Percentiles rank a stretch among this genome's conserved stretches.
Conservation (phyloP, 768 basidiomycete species). For the Xerocomellus chrysenteron region DNA sequence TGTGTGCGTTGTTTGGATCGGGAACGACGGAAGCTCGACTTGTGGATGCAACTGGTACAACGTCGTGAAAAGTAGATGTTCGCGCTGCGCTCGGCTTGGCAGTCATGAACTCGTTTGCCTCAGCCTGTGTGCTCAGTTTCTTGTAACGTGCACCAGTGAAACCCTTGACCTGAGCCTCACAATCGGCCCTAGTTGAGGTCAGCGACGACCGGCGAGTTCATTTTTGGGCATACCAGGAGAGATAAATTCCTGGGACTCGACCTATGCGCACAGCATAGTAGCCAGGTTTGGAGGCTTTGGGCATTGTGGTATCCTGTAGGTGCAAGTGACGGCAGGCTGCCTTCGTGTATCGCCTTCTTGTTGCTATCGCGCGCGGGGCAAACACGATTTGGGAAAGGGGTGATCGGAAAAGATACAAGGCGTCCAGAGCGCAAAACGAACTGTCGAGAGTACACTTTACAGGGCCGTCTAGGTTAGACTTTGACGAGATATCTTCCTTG, state of each 20-base stretch:
- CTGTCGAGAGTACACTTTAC: not conserved
- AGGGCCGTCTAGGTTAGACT: too few relatives aligned
- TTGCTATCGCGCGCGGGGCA: not conserved
- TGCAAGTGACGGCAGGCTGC: not conserved
- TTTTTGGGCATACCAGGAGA: conserved; percentile 57
- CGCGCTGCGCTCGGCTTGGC: conserved; percentile 28
- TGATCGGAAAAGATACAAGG: not conserved
- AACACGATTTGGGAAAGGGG: not conserved
- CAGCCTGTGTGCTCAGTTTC: conserved; percentile 55
- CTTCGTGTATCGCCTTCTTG: not conserved
- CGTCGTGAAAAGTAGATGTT: conserved; percentile 5
- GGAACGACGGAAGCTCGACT: conserved; percentile 12
- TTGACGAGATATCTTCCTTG: conserved; percentile 2
- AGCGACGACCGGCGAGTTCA: conserved; percentile 28
- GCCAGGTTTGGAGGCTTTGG: conserved; percentile 40
- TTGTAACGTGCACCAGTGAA: conserved; percentile 62
- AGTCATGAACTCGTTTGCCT: conserved; percentile 59
- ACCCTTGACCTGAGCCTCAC: conserved; percentile 64
- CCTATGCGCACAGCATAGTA: conserved; percentile 80
- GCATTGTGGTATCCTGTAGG: conserved; percentile 27
- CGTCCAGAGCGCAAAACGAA: not conserved
- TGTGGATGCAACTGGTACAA: conserved; percentile 26
- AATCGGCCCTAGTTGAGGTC: conserved; percentile 58
- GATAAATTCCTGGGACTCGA: conserved; percentile 60
- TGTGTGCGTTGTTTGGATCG: not conserved